Conservation (phyloP, 495 filamentous ascomycete genomes). For the Daldinia decipiens region DNA sequence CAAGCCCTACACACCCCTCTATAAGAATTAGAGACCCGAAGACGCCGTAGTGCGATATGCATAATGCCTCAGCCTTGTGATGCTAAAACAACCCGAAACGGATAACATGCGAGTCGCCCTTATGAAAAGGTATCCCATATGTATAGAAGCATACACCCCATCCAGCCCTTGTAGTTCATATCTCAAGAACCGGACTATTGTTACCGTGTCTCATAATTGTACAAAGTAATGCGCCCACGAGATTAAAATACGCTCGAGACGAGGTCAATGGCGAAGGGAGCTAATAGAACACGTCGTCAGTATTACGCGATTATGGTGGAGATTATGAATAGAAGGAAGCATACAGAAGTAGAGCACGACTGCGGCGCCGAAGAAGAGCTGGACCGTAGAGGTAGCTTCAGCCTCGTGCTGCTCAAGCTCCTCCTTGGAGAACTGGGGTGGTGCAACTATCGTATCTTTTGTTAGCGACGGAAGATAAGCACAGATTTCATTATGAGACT, state of each 20-base stretch:
- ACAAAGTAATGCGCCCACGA: conserved; percentile 2
- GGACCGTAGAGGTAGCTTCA: conserved; percentile 74
- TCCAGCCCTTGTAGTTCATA: not conserved
- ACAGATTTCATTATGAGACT: not conserved
- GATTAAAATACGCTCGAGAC: conserved; percentile 76
- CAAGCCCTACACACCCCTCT: conserved; percentile 13
- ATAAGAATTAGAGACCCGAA: conserved; percentile 9
- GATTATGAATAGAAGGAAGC: conserved; percentile 40
- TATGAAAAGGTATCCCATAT: conserved; percentile 4
- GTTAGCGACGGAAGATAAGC: conserved; percentile 2
- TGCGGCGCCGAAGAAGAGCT: conserved; percentile 68
- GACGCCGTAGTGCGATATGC: conserved; percentile 11
- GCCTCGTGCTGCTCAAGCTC: conserved; percentile 72
- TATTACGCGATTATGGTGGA: not conserved
- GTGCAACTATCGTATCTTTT: conserved; percentile 51
- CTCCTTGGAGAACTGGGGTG: conserved; percentile 61
- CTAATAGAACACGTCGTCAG: conserved; percentile 54
- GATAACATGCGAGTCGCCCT: not conserved
- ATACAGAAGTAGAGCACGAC: conserved; percentile 85
- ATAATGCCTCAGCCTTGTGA: conserved; percentile 6
- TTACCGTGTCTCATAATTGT: conserved; percentile 8
- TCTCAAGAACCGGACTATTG: not conserved
- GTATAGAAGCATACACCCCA: not conserved
- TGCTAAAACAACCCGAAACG: conserved; percentile 11
- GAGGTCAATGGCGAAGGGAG: conserved; percentile 84